Conservation (phyloP, 441 rosid species). For the Aleurites moluccanus region DNA sequence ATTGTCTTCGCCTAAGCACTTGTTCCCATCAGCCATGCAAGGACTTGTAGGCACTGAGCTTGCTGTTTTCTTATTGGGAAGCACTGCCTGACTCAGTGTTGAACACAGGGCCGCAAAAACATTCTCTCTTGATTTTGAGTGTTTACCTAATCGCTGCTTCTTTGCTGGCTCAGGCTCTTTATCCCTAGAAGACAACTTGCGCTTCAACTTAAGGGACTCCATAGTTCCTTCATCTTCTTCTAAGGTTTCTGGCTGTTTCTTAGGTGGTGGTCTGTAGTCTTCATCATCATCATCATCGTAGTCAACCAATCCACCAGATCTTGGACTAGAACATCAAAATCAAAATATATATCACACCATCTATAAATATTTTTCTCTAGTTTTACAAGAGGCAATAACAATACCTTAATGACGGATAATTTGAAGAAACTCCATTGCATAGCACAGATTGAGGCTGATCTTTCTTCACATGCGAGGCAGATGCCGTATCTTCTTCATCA, state of each 20-base stretch:
- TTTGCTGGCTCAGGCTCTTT: constrained; percentile 65
- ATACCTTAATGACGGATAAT: constrained; percentile 62
- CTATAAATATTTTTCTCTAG: constrained; percentile 6
- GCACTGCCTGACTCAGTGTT: constrained; percentile 82
- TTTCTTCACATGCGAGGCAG: constrained; percentile 66
- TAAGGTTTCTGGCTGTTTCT: constrained; percentile 54
- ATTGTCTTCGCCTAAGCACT: constrained; percentile 39
- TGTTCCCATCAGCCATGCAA: constrained; percentile 34
- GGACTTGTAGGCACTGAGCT: constrained; percentile 26
- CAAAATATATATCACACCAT: constrained; percentile 14
- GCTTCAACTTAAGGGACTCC: constrained; percentile 70
- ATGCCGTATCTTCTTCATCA: constrained; percentile 93
- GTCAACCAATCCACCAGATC: constrained; percentile 88
- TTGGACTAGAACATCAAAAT: constrained; percentile 42
- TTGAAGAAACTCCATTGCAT: constrained; percentile 77
- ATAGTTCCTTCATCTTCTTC: constrained; percentile 76
- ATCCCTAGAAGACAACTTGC: constrained; percentile 58
- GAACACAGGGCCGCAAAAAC: constrained; percentile 88
- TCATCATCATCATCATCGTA: constrained; percentile 97
- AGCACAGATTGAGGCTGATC: constrained; percentile 49
- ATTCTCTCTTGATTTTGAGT: constrained; percentile 52
- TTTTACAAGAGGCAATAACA: constrained; percentile 22
- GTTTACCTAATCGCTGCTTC: constrained; percentile 67
- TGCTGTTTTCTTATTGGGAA: constrained; percentile 62
- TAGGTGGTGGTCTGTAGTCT: constrained; percentile 86